Base-by-base conservation (phyloP, 2,329 filamentous ascomycete species). In the Pseudopithomyces maydicus region DNA sequence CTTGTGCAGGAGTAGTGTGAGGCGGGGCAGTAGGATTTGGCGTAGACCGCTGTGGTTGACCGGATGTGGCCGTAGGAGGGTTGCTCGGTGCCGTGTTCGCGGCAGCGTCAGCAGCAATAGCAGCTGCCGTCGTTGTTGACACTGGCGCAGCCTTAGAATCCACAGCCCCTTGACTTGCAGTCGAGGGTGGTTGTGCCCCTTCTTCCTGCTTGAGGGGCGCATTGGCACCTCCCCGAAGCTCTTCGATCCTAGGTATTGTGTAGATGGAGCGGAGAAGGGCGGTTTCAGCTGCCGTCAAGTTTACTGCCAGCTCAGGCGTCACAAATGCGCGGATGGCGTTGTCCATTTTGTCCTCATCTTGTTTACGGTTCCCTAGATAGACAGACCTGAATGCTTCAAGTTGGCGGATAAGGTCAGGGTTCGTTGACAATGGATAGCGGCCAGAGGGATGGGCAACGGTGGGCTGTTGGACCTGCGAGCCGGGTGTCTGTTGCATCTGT, bases 251-350 rank as follows among this genome's bases (percentile, higher is more conserved):
- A 8, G 59, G 54, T 20, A 75, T 66, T 10, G 58, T 61, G 23
- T 60, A 58, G 26, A 75, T 70, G 2, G 70, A 61, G 17, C 51
- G 54, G n/a, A 70, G 58, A 15, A 76, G 50, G 15, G 58, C 55
- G 20, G 56, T 53, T 52, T 75, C 72, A 3, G 58, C 42, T 2
- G 61, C 58, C 4, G 66, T 73, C 50, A 76, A 60, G 2, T 48
- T 68, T 7, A 64, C 48, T 36, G 61, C 52, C 8, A 63, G 57
- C 17, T 69, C 64, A n/a, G 66, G 69, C 7, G 64, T 58, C 11
- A 74, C 61, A 29, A 69, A 68, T 6, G 71, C 71, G 42, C 64
- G 63, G 35, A 74, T 74, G 2, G 71, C 71, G 47, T 74, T 74
- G 56, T 75, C 68, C 2, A 74, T 65, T 38, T 72, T 73, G 11